phyloP scores from a whole-genome alignment of 176 grass and related monocot species.

The Rhynchospora breviuscula region DNA sequence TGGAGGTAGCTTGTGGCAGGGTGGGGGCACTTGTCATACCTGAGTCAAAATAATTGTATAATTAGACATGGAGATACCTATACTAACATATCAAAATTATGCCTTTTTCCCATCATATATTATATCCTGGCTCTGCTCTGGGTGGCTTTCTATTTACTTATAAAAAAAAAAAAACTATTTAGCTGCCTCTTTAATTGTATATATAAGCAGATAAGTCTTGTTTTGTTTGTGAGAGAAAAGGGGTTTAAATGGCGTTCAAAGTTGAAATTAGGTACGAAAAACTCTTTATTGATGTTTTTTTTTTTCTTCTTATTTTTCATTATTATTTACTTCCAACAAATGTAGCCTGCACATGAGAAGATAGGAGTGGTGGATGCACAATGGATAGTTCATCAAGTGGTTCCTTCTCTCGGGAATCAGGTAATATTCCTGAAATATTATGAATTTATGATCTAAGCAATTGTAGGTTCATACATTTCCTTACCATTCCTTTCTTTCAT shows the following conservation, averaged over 20 bases:
- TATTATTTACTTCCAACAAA: conserved; percentile 11
- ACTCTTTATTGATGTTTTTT: background rate
- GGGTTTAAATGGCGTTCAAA: background rate
- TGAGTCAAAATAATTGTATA: too few species aligned
- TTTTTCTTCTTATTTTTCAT: background rate
- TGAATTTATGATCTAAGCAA: background rate
- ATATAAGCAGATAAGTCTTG: background rate
- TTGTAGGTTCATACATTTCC: background rate
- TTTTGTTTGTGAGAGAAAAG: background rate
- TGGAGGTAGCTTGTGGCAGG: too few species aligned
- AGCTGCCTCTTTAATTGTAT: background rate
- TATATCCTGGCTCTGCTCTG: too few species aligned
- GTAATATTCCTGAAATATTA: conserved; percentile 1
- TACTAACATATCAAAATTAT: too few species aligned
- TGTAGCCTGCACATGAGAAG: conserved; percentile 70
- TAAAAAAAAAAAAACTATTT: background rate
- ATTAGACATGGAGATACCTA: too few species aligned
- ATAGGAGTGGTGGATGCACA: conserved; percentile 77
- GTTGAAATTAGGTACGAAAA: conserved; percentile 1
- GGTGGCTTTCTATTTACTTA: background rate
- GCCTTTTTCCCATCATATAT: too few species aligned
- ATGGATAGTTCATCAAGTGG: conserved; percentile 70
- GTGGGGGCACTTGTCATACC: too few species aligned
- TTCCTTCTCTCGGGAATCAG: conserved; percentile 65
- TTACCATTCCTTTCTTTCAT: background rate